Evolutionary conservation across 2,329 filamentous ascomycete genomes (phyloP).

Genomic region (Penicillium polonicum): DNA sequence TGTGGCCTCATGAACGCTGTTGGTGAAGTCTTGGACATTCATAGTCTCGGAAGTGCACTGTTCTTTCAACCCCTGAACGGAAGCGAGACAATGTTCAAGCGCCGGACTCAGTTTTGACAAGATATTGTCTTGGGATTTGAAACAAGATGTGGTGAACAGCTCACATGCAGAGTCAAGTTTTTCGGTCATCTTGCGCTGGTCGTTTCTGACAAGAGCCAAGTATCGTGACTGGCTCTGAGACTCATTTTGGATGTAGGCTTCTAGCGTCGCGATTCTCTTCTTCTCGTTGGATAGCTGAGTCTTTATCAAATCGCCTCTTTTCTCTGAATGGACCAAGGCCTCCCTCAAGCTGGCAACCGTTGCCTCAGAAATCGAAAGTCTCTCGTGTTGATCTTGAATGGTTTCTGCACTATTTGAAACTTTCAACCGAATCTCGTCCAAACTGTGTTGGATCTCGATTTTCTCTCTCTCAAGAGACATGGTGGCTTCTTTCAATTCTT

Average conservation of each 20-base stretch:
- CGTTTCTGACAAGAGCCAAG: slow-evolving; percentile 21
- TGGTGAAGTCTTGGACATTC: slow-evolving; percentile 21
- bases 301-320: slow-evolving; percentile 17
- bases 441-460: slow-evolving; percentile 20
- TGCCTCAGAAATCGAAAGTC: slow-evolving; percentile 21
- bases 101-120: slow-evolving; percentile 15
- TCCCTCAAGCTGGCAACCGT: slow-evolving; percentile 25
- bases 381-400: slow-evolving; percentile 20
- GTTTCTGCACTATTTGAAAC: slow-evolving; percentile 17
- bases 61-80: slow-evolving; percentile 18
- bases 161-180: slow-evolving; percentile 21
- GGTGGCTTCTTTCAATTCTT: slow-evolving; percentile 28
- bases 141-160: slow-evolving; percentile 13
- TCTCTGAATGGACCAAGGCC: slow-evolving; percentile 25
- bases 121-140: slow-evolving; percentile 14
- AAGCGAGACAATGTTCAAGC: slow-evolving; percentile 17
- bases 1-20: slow-evolving; percentile 16
- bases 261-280: slow-evolving; percentile 29
- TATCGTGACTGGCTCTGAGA: slow-evolving; percentile 24
- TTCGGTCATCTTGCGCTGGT: slow-evolving; percentile 26
- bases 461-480: slow-evolving; percentile 28
- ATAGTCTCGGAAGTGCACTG: slow-evolving; percentile 14
- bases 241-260: slow-evolving; percentile 34
- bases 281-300: slow-evolving; percentile 31
- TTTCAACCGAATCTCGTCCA: slow-evolving; percentile 27